Evolutionary conservation across 2,329 filamentous ascomycete genomes (phyloP), one percentile per base, ranked within the genome.

Genomic region (Colletotrichum destructivum): DNA sequence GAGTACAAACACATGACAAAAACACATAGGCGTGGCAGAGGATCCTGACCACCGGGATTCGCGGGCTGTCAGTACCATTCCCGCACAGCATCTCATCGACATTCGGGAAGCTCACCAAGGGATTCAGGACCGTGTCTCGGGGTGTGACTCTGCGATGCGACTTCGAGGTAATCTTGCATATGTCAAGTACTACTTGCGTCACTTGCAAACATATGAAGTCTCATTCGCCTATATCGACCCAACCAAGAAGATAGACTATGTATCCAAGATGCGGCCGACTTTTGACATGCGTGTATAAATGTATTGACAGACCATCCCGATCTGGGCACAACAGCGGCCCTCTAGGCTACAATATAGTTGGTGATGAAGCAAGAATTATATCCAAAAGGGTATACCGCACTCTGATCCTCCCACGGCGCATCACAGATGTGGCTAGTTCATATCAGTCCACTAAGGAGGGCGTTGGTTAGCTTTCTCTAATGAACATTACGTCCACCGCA

Each of bases 381-480:
- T 16, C 26, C 46, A 46, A 64, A 56, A 64, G 66, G 66, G 66
- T 64, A 72, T 69, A 52, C 66, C 47, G 21, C 54, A 55, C 21
- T 12, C 23, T 55, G 31, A 55, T 40, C 69, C 65, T 60, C 54
- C 65, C 31, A 44, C 31, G 38, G 44, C 16, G 47, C 49, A 31
- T 69, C 40, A 40, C 40, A 15, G 23, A 46, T 42, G 26, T 23
- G 2, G 38, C 64, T 51, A 72, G 40, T 59, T 63, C 72, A 74
- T 59, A 59, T 73, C 72, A 62, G 31, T 56, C 72, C 72, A 74
- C 72, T 74, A 38, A 13, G 23, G 44, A 18, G 35, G 13, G 3
- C 13, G n/a, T 31, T 8, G 6, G 40, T 73, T 51, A 73, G 63
- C 62, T 35, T 46, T 35, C 1, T 9, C 35, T 11, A 6, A 38